These are phyloP conservation scores for Leishmania mexicana DNA, from an alignment of 208 protist genomes.

Conservation along the genomic window DNA sequence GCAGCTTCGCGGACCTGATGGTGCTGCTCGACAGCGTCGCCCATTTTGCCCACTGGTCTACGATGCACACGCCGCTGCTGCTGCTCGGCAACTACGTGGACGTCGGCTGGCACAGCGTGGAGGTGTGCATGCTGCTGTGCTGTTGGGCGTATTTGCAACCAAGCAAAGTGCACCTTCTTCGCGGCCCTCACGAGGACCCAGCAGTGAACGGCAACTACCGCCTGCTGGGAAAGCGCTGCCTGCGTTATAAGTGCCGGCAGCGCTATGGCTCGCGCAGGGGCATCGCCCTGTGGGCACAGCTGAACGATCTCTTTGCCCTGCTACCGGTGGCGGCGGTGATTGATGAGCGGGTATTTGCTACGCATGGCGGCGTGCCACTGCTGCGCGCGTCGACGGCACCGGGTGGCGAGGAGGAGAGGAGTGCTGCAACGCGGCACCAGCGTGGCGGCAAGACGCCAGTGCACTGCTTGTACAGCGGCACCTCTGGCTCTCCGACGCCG, in stretches of 20 bases:
- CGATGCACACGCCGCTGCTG: constrained; percentile 74
- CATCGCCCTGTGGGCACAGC: constrained; percentile 58
- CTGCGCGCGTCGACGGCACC: constrained; percentile 19
- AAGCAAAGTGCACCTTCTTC: constrained; percentile 73
- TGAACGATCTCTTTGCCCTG: constrained; percentile 73
- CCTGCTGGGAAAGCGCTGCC: constrained; percentile 48
- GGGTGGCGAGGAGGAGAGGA: neutral
- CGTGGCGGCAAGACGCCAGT: too few relatives aligned
- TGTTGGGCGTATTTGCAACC: constrained; percentile 69
- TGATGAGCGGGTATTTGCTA: constrained; percentile 81
- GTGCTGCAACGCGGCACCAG: neutral
- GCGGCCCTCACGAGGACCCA: constrained; percentile 89
- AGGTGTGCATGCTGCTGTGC: constrained; percentile 77
- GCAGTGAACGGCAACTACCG: constrained; percentile 69
- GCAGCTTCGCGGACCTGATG: constrained; percentile 71
- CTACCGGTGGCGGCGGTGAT: constrained; percentile 87
- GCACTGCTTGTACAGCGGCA: neutral
- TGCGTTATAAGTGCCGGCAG: constrained; percentile 67
- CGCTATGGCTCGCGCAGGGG: constrained; percentile 68
- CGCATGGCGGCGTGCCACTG: constrained; percentile 90
- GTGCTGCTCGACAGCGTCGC: constrained; percentile 42
- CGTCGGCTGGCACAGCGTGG: constrained; percentile 81
- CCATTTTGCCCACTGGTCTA: constrained; percentile 54
- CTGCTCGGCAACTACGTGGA: constrained; percentile 98
- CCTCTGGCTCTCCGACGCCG: constrained; percentile 8